Evolutionary conservation across 768 basidiomycete species (phyloP), one percentile per base, ranked within the genome.

Genomic region (Amanita phalloides): DNA sequence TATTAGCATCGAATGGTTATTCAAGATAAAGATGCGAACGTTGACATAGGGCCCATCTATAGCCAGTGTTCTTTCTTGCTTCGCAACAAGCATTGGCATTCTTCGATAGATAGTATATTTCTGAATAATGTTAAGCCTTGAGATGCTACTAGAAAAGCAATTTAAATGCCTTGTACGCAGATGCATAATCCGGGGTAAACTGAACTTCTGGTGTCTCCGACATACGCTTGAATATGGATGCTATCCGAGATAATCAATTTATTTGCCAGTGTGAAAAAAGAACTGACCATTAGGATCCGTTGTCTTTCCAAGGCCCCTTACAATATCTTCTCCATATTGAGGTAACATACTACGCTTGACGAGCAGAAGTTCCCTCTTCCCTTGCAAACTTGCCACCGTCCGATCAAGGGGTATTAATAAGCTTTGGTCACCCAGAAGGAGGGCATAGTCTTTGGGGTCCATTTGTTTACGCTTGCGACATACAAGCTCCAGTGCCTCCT

Each of bases 11-110:
- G 32, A 32, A 4, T 10, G 13, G 11, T 41, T 23, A 13, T 23
- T 13, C 48, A 2, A 49, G 44, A 44, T 23, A 6, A 41, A 32
- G 20, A 10, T 23, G n/a, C 78, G 55, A 53, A 91, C 90, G 63
- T 93, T 90, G 33, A 96, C 82, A 59, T 97, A 97, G 56, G 84
- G 89, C 3, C 93, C 93, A 64, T 99, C 96, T 55, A 98, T 90
- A 11, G 95, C 94, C 1, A 99, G 76, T 1, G 83, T 82, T 4
- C 94, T 82, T 62, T 95, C 91, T 58, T 93, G 92, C 20, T 91
- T 79, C 3, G 89, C 83, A 44, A 98, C 83, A 23, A 91, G 71
- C 86, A 94, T 95, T 2, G 94, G 92, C 66, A 95, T 81, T 68
- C 95, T 98, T 45, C 95, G 85, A 62, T 88, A 90, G 14, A 99